Base-by-base conservation (phyloP, 805 yeast species). In the Cyberlindnera lachancei region DNA sequence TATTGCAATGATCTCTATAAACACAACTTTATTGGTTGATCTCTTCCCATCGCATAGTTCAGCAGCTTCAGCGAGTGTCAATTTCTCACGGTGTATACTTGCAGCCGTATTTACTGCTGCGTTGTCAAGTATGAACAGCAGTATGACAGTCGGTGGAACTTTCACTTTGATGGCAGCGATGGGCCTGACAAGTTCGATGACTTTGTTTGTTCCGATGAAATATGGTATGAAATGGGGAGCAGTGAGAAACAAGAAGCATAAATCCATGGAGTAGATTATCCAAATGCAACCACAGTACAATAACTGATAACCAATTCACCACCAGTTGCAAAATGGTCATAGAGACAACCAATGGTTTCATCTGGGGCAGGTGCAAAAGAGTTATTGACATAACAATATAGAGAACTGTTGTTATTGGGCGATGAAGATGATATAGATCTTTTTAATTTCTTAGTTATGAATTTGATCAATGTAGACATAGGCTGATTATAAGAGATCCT, bases 1-100 rank as follows among this genome's bases (percentile, higher is more conserved):
- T 5, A 68, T 79, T 42, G 70, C 74, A 31, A 69, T 75, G 25
- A 47, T 80, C 24, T 66, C 79, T 12, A 65, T 72, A 21, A 64
- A 76, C 3, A 68, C 78, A 1, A 82, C 92, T 0, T 55, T 86
- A 25, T 52, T 84, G 34, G 81, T 85, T n/a, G 95, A 87, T 48
- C 50, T 85, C 36, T 77, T 68, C 40, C 94, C 95, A 1, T 55
- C 65, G 4, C 68, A 69, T 29, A 68, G 86, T 1, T 83, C 94
- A 0, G 73, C 90, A 4, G 79, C 88, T 5, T 70, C 85, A 1
- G 79, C 92, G 8, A 66, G 81, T 30, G 64, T 79, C 40, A 87
- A 87, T 48, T 58, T 86, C 18, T 64, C 75, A 15, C 62, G 96
- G 44, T 87, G 95, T 50, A 61, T 72, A n/a, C 46, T 74, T 29